Evolutionary conservation across 805 yeast species (phyloP).

Genomic region (Wickerhamomyces mucosus): DNA sequence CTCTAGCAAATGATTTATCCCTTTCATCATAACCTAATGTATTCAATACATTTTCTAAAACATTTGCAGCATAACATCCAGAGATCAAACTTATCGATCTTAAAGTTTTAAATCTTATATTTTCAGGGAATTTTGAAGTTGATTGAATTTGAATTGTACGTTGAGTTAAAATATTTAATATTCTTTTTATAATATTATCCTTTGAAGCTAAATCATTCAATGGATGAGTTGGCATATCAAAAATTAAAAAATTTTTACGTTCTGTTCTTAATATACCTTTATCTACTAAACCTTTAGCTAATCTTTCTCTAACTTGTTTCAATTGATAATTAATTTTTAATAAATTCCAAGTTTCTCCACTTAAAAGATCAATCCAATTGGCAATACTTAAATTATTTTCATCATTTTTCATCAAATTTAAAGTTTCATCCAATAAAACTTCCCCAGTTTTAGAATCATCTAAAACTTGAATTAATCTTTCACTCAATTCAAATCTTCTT

Average conservation of each 20-base stretch:
- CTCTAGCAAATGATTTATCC: constrained; percentile 85
- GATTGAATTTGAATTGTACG: constrained; percentile 56
- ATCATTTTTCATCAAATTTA: constrained; percentile 80
- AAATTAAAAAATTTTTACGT: constrained; percentile 84
- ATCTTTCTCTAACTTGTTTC: constrained; percentile 93
- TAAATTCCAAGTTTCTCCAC: constrained; percentile 97
- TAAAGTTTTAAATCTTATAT: constrained; percentile 57
- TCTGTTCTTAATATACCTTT: constrained; percentile 95
- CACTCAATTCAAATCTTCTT: constrained; percentile 78
- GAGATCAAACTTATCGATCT: constrained; percentile 78
- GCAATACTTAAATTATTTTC: constrained; percentile 70
- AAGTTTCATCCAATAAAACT: constrained; percentile 86
- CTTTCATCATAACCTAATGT: constrained; percentile 76
- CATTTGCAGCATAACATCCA: constrained; percentile 93
- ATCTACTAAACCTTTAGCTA: constrained; percentile 94
- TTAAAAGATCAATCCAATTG: constrained; percentile 87
- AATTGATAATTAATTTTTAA: constrained; percentile 91
- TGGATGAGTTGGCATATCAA: constrained; percentile 99
- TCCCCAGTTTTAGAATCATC: constrained; percentile 90
- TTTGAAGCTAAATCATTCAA: constrained; percentile 79
- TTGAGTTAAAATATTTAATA: constrained; percentile 57
- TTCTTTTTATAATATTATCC: constrained; percentile 67
- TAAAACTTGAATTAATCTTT: constrained; percentile 78
- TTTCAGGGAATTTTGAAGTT: constrained; percentile 58
- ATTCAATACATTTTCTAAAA: constrained; percentile 78